A percentile compares a stretch with the other conserved stretches of the same genome.
Evolutionary conservation across 257 asterid species (phyloP).

Genomic region (Prunella vulgaris): DNA sequence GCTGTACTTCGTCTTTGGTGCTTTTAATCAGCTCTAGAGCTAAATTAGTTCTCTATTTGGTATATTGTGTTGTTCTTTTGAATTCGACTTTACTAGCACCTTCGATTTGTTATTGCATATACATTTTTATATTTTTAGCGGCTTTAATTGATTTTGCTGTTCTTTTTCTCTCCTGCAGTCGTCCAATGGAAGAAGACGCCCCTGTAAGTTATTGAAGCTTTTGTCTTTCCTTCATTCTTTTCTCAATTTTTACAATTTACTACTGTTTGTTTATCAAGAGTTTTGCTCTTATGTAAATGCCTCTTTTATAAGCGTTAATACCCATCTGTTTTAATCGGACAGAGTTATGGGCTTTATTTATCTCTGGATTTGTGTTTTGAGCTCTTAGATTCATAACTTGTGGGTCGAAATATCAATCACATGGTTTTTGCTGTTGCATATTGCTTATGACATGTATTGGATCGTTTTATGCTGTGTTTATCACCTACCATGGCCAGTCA

Average conservation of each 20-base stretch:
- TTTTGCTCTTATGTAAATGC: no score
- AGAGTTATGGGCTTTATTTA: not conserved
- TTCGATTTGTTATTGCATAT: not conserved
- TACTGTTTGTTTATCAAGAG: not conserved
- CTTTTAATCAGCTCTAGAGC: not conserved
- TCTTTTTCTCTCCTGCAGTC: constrained; percentile 38
- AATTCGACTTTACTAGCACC: not conserved
- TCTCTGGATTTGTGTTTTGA: not conserved
- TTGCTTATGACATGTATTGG: not conserved
- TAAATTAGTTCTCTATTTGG: not conserved
- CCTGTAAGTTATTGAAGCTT: constrained; percentile 42
- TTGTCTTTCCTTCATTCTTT: not conserved
- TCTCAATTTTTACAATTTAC: not conserved
- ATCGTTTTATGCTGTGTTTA: not conserved
- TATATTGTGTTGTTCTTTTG: not conserved
- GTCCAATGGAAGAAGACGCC: constrained; percentile 72
- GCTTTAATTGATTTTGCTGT: not conserved
- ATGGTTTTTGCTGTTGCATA: not conserved
- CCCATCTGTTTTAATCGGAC: not conserved
- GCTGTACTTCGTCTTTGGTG: not conserved
- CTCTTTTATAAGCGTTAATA: not conserved
- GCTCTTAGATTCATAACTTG: not conserved
- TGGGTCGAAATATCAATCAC: not conserved
- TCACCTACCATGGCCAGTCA: not conserved
- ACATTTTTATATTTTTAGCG: not conserved